Base-by-base conservation (phyloP, 2,329 filamentous ascomycete genomes). In the Fusarium dimerum region DNA sequence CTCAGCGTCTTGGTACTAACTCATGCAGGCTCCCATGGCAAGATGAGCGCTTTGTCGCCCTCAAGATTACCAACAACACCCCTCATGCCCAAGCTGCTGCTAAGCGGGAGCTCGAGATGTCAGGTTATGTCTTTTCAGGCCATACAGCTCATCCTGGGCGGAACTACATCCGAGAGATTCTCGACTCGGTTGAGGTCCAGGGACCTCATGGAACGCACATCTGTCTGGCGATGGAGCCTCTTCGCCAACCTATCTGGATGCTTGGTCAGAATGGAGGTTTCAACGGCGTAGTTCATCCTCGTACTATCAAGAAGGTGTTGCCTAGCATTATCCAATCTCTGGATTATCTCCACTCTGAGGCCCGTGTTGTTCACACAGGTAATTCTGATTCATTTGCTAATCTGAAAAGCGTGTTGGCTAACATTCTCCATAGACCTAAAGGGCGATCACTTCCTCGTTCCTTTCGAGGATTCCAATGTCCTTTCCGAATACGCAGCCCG, bases 331-430 rank as follows among this genome's bases (percentile, higher is more conserved):
- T 77, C 12, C 50, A 64, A 41, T 69, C 68, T 3, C 66, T 77
- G 2, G 68, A 76, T 40, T 76, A 73, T 55, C 66, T 76, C 6
- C 73, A 77, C 54, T 61, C 67, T 1, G 65, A 71, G 34, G 75
- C 71, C 52, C 68, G 65, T 45, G 61, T 68, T 45, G 71, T 77
- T 32, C 71, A 78, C 62, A 76, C 73, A 2, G 71, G 71, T 74
- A 63, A 43, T 3, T 16, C 5, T 29, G 5, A 5, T 7, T 20
- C 8, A 20, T 3, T 10, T n/a, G 17, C 2, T 11, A 5, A 5
- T n/a, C 4, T 6, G 9, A 0, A 6, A 6, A 5, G 15, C 12
- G 20, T 26, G 20, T 7, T 12, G 18, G 39, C 51, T 62, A 12
- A 60, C 38, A 17, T 15, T 12, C 12, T 4, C 18, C 9, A 0